phyloP scores from a whole-genome alignment of 768 basidiomycete species.

The Podaxis sp. region DNA sequence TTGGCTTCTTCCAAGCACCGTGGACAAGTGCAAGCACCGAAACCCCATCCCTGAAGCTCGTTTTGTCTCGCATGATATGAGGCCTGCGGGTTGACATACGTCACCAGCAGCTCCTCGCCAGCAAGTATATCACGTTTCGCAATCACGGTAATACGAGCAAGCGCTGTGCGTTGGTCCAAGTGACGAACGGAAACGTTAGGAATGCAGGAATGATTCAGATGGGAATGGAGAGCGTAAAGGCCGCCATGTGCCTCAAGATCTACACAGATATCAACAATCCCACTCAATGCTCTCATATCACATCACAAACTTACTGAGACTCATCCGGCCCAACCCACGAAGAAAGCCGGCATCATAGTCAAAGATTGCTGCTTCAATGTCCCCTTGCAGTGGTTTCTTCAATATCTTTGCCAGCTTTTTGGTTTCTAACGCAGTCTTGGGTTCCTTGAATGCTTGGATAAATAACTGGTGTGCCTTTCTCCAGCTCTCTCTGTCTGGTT shows the following conservation, averaged over 20 bases:
- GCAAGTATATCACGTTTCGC: constrained; percentile 60
- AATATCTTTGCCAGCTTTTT: constrained; percentile 60
- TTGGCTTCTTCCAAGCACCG: constrained; percentile 65
- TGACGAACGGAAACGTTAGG: constrained; percentile 83
- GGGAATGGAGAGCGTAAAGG: constrained; percentile 50
- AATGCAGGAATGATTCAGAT: constrained; percentile 44
- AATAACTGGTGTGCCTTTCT: constrained; percentile 59
- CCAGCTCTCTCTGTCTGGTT: constrained; percentile 71
- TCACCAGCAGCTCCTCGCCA: constrained; percentile 76
- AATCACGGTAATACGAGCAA: constrained; percentile 74
- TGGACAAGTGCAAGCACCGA: constrained; percentile 66
- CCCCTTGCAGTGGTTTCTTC: constrained; percentile 45
- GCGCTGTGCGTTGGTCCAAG: constrained; percentile 64
- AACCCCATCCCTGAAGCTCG: constrained; percentile 71
- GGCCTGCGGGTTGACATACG: constrained; percentile 75
- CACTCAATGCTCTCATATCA: constrained; percentile 7
- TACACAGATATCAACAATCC: constrained; percentile 22
- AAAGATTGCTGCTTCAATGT: constrained; percentile 62
- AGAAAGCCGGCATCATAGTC: constrained; percentile 72
- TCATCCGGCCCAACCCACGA: constrained; percentile 73
- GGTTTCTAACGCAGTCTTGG: constrained; percentile 46
- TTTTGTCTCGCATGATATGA: constrained; percentile 46
- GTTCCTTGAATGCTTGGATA: constrained; percentile 62
- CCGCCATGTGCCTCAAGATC: constrained; percentile 88
- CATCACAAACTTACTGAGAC: constrained; percentile 58